Conservation (phyloP, 208 protist genomes). For the Phytomonas sp. region DNA sequence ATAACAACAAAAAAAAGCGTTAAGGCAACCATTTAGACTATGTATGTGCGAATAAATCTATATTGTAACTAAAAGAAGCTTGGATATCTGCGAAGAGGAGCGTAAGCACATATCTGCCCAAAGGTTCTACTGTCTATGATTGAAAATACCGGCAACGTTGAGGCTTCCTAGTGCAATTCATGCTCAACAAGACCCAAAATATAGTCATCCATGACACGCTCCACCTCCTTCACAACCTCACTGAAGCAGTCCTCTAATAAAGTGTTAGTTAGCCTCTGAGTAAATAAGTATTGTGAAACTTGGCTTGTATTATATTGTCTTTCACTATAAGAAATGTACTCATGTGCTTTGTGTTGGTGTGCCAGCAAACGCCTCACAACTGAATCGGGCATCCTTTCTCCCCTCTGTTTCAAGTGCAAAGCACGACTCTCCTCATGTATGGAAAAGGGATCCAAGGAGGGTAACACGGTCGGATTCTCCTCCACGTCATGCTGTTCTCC, state of each 20-base stretch:
- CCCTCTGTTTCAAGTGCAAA: constrained; percentile 3
- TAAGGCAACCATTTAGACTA: not conserved
- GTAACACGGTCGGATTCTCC: not conserved
- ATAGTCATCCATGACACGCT: constrained; percentile 74
- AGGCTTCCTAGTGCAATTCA: constrained; percentile 53
- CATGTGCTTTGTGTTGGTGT: constrained; percentile 51
- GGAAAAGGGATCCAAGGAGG: not conserved
- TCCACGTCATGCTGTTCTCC: not conserved
- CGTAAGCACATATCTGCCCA: not conserved
- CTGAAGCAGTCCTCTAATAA: constrained; percentile 62
- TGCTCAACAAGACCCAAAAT: constrained; percentile 75
- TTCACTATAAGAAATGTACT: constrained; percentile 83
- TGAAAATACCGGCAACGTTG: not conserved
- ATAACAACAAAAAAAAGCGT: not conserved
- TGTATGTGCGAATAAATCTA: not conserved
- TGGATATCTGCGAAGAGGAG: not conserved
- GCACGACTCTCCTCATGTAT: not conserved
- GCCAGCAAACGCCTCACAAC: constrained; percentile 61
- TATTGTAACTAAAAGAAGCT: not conserved
- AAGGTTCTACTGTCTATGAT: not conserved
- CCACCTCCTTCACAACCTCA: constrained; percentile 78
- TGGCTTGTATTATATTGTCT: constrained; percentile 75
- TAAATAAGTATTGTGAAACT: constrained; percentile 76
- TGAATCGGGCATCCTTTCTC: constrained; percentile 48
- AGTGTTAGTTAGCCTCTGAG: constrained; percentile 63